phyloP scores from a whole-genome alignment of 306 rosid genomes.

The Prunus padus region DNA sequence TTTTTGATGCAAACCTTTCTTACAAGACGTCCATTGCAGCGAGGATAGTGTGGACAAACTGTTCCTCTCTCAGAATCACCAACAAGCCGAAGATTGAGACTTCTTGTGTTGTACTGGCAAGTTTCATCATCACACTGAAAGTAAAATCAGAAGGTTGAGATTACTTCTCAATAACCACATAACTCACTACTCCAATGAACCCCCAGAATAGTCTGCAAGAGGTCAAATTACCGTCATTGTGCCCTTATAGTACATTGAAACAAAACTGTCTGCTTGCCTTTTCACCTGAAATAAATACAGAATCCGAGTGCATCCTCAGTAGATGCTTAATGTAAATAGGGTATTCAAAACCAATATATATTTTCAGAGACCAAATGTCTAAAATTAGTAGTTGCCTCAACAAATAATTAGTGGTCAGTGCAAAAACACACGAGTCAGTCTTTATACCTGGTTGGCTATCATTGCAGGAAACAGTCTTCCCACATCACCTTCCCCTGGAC shows the following conservation, averaged over 20 bases:
- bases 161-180: background rate
- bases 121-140: conserved; percentile 95
- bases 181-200: background rate
- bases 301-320: conserved; percentile 14
- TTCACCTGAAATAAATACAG: conserved; percentile 55
- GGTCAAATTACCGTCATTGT: conserved; percentile 56
- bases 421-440: background rate
- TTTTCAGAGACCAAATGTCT: conserved; percentile 1
- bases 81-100: conserved; percentile 65
- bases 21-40: conserved; percentile 73
- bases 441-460: conserved; percentile 77
- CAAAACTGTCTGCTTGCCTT: conserved; percentile 72
- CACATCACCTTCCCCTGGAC: conserved; percentile 57
- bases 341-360: background rate
- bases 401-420: background rate
- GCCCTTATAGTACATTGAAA: conserved; percentile 74
- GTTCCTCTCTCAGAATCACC: conserved; percentile 96
- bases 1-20: conserved; percentile 58
- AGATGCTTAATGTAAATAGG: background rate
- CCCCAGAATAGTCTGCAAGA: conserved; percentile 8
- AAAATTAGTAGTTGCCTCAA: conserved; percentile 3
- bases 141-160: conserved; percentile 11
- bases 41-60: conserved; percentile 89
- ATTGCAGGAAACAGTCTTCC: conserved; percentile 72
- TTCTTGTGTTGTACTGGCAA: conserved; percentile 71